These are phyloP conservation scores for Sporopachydermia lactativora DNA, from an alignment of 805 yeast genomes.

Conservation along the genomic window DNA sequence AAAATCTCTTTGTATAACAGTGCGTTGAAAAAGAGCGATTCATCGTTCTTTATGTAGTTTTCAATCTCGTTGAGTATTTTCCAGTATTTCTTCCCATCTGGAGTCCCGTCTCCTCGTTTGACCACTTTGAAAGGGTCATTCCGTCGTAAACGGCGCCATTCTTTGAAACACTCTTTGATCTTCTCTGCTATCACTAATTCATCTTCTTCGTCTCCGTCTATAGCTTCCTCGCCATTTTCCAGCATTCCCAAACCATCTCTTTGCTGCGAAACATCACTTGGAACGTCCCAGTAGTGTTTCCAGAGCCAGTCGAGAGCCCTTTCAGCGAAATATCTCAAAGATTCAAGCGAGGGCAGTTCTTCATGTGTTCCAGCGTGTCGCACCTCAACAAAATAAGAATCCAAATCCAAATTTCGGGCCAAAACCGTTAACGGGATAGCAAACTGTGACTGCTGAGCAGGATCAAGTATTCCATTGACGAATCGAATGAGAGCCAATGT, in stretches of 20 bases:
- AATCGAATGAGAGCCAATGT: constrained; percentile 68
- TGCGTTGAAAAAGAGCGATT: constrained; percentile 14
- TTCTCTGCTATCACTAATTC: constrained; percentile 6
- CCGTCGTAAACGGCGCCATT: constrained; percentile 36
- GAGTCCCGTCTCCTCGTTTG: constrained; percentile 30
- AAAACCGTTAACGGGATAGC: constrained; percentile 69
- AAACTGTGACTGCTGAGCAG: constrained; percentile 60
- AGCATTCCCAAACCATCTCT: constrained; percentile 1
- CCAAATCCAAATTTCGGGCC: constrained; percentile 56
- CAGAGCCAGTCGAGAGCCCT: constrained; percentile 67
- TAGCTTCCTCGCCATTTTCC: constrained; percentile 13
- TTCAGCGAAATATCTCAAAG: constrained; percentile 44
- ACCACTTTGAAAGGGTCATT: constrained; percentile 24
- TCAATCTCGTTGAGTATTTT: constrained; percentile 18
- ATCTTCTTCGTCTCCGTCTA: constrained; percentile 12
- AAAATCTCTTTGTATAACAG: constrained; percentile 22
- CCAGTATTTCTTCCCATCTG: constrained; percentile 30
- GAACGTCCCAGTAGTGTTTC: constrained; percentile 51
- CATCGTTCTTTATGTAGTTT: constrained; percentile 8
- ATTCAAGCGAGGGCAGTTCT: constrained; percentile 51
- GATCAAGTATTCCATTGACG: constrained; percentile 86
- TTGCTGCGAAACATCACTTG: constrained; percentile 5
- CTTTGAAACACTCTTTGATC: constrained; percentile 26
- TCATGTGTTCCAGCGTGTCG: constrained; percentile 92
- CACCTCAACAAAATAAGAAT: constrained; percentile 74